Conservation (phyloP, 2,329 filamentous ascomycete species). For the Colletotrichum euphorbiae region DNA sequence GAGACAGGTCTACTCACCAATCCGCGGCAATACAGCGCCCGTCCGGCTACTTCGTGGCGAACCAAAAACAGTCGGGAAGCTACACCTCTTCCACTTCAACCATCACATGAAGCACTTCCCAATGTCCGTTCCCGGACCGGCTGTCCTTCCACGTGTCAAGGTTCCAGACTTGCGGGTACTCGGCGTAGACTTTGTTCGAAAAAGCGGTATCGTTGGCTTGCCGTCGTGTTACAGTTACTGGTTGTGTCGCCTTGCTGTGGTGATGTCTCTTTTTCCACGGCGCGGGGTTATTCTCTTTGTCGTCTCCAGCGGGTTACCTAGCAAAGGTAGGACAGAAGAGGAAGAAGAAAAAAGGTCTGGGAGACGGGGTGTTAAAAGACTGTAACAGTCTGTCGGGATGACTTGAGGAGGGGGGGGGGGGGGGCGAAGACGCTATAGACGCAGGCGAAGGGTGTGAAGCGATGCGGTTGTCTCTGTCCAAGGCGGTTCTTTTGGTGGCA, state of each 20-base stretch:
- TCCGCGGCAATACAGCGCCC: conserved; percentile 45
- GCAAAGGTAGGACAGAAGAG: conserved; percentile 26
- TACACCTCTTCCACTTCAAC: conserved; percentile 50
- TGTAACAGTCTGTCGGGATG: conserved; percentile 37
- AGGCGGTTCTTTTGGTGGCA: conserved; percentile 35
- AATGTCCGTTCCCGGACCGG: conserved; percentile 48
- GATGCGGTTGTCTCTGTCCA: conserved; percentile 31
- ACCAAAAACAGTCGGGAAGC: conserved; percentile 44
- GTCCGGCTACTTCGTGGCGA: conserved; percentile 41
- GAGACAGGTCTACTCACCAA: conserved; percentile 55
- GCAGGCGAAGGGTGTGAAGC: conserved; percentile 45
- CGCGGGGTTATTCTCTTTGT: conserved; percentile 11
- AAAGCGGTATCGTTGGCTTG: conserved; percentile 24
- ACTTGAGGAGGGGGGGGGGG: conserved; percentile 21
- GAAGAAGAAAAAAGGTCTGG: conserved; percentile 27
- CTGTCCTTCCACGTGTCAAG: conserved; percentile 41
- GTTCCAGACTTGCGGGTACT: conserved; percentile 37
- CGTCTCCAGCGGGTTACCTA: conserved; percentile 11
- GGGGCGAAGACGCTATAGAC: conserved; percentile 46
- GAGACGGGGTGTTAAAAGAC: conserved; percentile 38
- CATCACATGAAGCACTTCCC: conserved; percentile 52
- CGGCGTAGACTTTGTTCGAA: conserved; percentile 12
- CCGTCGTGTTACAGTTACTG: conserved; percentile 29
- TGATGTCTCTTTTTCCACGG: conserved; percentile 25
- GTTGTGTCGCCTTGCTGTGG: conserved; percentile 28